phyloP scores from a whole-genome alignment of 2,329 filamentous ascomycete species.

The Fonsecaea nubica region DNA sequence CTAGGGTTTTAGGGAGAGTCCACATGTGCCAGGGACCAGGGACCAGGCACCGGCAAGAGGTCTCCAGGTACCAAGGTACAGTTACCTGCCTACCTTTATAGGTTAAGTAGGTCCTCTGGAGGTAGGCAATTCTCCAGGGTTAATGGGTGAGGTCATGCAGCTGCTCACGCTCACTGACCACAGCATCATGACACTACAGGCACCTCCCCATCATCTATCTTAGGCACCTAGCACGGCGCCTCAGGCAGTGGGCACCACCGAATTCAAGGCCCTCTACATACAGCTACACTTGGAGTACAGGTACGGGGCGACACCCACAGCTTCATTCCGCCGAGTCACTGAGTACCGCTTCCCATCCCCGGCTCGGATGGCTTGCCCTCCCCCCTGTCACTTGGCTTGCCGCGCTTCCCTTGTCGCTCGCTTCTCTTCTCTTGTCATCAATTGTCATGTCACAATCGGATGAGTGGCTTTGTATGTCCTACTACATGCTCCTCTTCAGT shows the following conservation, averaged over 20 bases:
- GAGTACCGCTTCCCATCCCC: background rate
- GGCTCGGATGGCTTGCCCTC: background rate
- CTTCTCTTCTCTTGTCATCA: slow-evolving; percentile 1
- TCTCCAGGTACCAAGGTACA: background rate
- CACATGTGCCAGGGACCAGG: slow-evolving; percentile 3
- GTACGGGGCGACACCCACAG: background rate
- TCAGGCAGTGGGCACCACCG: too few species aligned
- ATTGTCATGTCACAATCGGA: background rate
- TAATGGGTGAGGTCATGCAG: background rate
- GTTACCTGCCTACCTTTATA: too few species aligned
- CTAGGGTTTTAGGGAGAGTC: background rate
- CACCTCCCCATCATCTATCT: too few species aligned
- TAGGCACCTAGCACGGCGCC: too few species aligned
- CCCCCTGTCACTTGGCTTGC: background rate
- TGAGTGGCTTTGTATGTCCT: too few species aligned
- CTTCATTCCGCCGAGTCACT: background rate
- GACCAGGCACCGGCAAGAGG: background rate
- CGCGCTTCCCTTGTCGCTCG: slow-evolving; percentile 4
- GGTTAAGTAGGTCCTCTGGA: too few species aligned
- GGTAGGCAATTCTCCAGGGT: background rate
- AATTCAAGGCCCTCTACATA: background rate
- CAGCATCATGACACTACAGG: too few species aligned
- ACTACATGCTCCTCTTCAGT: background rate
- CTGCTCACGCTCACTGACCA: background rate
- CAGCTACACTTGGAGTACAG: background rate